phyloP scores from a whole-genome alignment of 192 early-diverging fungal species.

The Glomus cerebriforme region DNA sequence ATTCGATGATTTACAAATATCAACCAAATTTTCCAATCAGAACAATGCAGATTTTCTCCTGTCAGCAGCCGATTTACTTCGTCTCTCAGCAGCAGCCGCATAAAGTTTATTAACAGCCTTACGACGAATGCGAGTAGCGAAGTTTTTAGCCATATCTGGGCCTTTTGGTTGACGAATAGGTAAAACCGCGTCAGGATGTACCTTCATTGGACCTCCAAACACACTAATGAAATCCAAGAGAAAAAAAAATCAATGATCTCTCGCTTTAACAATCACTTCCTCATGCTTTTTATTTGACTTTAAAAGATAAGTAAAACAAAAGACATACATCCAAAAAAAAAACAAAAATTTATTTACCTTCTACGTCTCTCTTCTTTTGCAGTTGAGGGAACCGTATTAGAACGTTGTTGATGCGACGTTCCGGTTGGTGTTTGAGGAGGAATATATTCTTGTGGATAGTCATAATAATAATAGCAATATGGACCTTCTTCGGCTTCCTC shows the following conservation, averaged over 20 bases:
- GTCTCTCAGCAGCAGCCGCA: constrained; percentile 28
- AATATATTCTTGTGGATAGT: constrained; percentile 28
- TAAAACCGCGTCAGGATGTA: constrained; percentile 28
- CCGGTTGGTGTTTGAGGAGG: constrained; percentile 23
- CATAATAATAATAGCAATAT: constrained; percentile 24
- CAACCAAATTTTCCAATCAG: background rate
- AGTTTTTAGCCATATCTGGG: constrained; percentile 31
- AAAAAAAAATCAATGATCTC: background rate
- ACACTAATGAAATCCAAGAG: constrained; percentile 8
- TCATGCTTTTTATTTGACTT: too few relatives aligned
- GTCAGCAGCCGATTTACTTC: constrained; percentile 31
- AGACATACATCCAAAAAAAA: background rate
- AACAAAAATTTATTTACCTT: constrained; percentile 23
- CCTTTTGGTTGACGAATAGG: constrained; percentile 34
- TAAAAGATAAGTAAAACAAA: too few relatives aligned
- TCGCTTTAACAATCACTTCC: background rate
- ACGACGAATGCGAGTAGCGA: constrained; percentile 34
- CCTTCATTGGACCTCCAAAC: constrained; percentile 29
- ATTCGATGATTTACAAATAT: background rate
- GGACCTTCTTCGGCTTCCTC: constrained; percentile 25
- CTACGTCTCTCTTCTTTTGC: constrained; percentile 32
- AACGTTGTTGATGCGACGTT: constrained; percentile 9
- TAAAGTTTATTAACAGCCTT: constrained; percentile 32
- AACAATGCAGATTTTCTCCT: constrained; percentile 34
- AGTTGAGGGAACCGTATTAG: background rate